Conservation (phyloP, 2,329 filamentous ascomycete species). For the Herpomyces periplanetae region DNA sequence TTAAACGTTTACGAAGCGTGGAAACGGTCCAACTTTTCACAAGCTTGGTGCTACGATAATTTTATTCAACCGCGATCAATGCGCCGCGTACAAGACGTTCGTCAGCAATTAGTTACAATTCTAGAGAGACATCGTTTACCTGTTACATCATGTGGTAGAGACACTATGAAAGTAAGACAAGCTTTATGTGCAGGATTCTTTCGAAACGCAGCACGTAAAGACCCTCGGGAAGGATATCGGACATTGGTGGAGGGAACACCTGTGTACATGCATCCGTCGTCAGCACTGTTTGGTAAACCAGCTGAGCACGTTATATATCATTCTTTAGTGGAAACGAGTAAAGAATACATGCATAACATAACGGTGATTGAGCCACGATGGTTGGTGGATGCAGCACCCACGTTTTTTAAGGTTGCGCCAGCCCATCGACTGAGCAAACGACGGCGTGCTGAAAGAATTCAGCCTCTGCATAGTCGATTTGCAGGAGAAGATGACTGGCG, state of each 20-base stretch:
- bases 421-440: conserved; percentile 56
- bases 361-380: conserved; percentile 73
- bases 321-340: conserved; percentile 54
- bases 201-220: conserved; percentile 70
- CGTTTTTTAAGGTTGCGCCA: conserved; percentile 86
- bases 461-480: conserved; percentile 76
- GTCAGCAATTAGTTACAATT: conserved; percentile 63
- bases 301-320: conserved; percentile 90
- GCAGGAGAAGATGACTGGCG: conserved; percentile 81
- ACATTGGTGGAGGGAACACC: conserved; percentile 80
- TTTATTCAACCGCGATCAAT: conserved; percentile 79
- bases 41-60: conserved; percentile 85
- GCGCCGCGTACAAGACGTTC: conserved; percentile 56
- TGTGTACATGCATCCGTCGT: conserved; percentile 70
- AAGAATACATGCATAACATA: conserved; percentile 92
- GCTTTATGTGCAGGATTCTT: conserved; percentile 81
- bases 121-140: conserved; percentile 63
- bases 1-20: conserved; percentile 94
- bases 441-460: conserved; percentile 72
- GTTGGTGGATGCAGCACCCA: conserved; percentile 83
- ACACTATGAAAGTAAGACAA: conserved; percentile 53
- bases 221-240: conserved; percentile 86
- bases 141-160: conserved; percentile 43
- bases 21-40: conserved; percentile 45
- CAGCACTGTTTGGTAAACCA: conserved; percentile 70